These are phyloP conservation scores for Diospyros lotus DNA, from an alignment of 148 eudicot species.

Conservation along the genomic window DNA sequence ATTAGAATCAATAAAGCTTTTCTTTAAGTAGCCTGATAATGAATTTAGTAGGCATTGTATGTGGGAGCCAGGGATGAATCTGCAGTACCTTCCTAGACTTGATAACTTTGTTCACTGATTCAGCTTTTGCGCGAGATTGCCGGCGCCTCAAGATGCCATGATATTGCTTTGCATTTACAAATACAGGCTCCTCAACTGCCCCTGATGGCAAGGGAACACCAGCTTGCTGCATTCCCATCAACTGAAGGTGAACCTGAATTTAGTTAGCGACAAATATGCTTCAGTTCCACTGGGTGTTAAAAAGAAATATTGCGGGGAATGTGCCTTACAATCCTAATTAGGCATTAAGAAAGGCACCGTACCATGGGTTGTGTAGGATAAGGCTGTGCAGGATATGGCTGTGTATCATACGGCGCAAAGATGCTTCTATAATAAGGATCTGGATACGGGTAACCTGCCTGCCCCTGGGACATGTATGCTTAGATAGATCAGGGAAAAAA, in stretches of 20 bases:
- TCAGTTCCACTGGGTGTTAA: neutral
- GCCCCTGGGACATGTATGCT: slow-evolving; percentile 40
- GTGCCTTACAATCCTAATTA: neutral
- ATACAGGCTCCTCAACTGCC: slow-evolving; percentile 74
- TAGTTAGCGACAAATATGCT: neutral
- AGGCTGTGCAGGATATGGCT: slow-evolving; percentile 58
- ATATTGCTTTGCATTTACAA: slow-evolving; percentile 82
- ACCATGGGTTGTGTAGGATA: slow-evolving; percentile 70
- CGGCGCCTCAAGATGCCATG: slow-evolving; percentile 79
- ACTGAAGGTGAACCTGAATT: slow-evolving; percentile 57
- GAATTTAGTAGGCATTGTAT: neutral
- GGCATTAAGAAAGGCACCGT: slow-evolving; percentile 11
- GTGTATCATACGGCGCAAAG: slow-evolving; percentile 66
- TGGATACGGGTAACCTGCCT: slow-evolving; percentile 65
- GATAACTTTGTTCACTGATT: slow-evolving; percentile 52
- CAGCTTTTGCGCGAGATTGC: slow-evolving; percentile 81
- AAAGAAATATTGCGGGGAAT: neutral
- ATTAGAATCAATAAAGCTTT: neutral
- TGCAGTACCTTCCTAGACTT: slow-evolving; percentile 53
- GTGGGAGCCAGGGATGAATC: neutral
- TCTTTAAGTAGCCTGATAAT: too few relatives aligned
- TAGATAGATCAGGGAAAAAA: neutral
- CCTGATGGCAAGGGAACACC: slow-evolving; percentile 72
- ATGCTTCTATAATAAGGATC: slow-evolving; percentile 83
- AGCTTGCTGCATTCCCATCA: slow-evolving; percentile 79